phyloP scores from a whole-genome alignment of 768 basidiomycete genomes.

The Favolaschia claudopus region DNA sequence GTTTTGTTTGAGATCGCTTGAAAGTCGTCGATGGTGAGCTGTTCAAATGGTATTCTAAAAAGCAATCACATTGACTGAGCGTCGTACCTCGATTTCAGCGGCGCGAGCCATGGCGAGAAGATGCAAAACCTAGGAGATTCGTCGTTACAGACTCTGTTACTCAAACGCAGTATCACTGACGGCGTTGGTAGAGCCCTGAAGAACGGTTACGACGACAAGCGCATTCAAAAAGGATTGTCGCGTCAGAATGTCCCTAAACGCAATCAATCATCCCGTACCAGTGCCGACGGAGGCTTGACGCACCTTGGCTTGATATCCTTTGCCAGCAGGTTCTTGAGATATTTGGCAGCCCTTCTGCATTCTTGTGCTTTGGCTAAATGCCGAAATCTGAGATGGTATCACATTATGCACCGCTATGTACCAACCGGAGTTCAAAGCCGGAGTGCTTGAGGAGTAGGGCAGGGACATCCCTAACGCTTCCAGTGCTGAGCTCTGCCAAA shows the following conservation, averaged over 20 bases:
- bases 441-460: constrained; percentile 82
- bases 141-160: neutral
- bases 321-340: constrained; percentile 76
- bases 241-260: constrained; percentile 67
- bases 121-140: constrained; percentile 69
- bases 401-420: neutral
- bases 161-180: constrained; percentile 47
- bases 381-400: neutral
- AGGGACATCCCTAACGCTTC: constrained; percentile 88
- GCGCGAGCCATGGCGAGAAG: constrained; percentile 86
- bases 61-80: neutral
- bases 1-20: constrained; percentile 80
- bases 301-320: constrained; percentile 84
- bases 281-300: neutral
- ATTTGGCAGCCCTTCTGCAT: constrained; percentile 79
- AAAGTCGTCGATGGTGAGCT: constrained; percentile 87
- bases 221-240: constrained; percentile 83
- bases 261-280: neutral
- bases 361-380: constrained; percentile 81
- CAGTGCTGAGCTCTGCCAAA: constrained; percentile 79
- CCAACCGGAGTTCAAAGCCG: constrained; percentile 74
- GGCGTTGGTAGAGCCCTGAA: constrained; percentile 91
- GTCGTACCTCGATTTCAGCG: constrained; percentile 57
- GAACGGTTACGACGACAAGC: constrained; percentile 77
- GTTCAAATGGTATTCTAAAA: constrained; percentile 25